Evolutionary conservation across 2,329 filamentous ascomycete species (phyloP).

Genomic region (Hortaea sp.): DNA sequence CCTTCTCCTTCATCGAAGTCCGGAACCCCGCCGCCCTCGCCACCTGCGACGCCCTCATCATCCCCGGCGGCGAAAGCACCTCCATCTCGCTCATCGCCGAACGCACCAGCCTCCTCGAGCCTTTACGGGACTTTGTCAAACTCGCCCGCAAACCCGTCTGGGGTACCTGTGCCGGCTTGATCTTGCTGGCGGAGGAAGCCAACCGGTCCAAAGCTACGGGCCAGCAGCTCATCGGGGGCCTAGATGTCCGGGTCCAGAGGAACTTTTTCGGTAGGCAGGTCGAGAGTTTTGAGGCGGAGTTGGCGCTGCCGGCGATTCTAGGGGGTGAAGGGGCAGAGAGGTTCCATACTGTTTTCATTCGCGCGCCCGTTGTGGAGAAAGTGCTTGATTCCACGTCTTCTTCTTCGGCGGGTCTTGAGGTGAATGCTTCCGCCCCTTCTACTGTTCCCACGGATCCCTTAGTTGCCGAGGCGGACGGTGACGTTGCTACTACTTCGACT

Average conservation of each 20-base stretch:
- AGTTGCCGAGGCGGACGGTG: not conserved
- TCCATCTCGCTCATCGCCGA: slow-evolving; percentile 82
- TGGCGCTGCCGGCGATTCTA: slow-evolving; percentile 63
- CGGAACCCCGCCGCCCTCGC: slow-evolving; percentile 63
- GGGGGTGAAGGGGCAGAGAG: slow-evolving; percentile 28
- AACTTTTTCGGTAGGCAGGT: slow-evolving; percentile 94
- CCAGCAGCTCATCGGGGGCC: slow-evolving; percentile 84
- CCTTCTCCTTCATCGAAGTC: slow-evolving; percentile 65
- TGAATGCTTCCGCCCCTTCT: not conserved
- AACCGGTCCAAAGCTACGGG: slow-evolving; percentile 84
- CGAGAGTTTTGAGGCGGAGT: slow-evolving; percentile 73
- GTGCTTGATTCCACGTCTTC: slow-evolving; percentile 39
- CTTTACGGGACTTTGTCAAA: slow-evolving; percentile 84
- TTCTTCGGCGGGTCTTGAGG: no score
- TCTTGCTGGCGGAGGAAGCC: slow-evolving; percentile 77
- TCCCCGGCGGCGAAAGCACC: slow-evolving; percentile 92
- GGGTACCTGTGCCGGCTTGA: slow-evolving; percentile 93
- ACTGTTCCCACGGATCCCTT: not conserved
- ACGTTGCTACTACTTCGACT: not conserved
- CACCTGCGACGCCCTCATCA: slow-evolving; percentile 69
- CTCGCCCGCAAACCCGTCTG: slow-evolving; percentile 71
- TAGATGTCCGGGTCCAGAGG: slow-evolving; percentile 81
- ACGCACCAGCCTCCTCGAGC: slow-evolving; percentile 70
- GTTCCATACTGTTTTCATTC: slow-evolving; percentile 83
- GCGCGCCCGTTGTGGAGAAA: slow-evolving; percentile 85